A percentile compares a stretch with the other conserved stretches of the same genome.
phyloP scores from a whole-genome alignment of 148 eudicot species.

The Vaccinium myrtillus region DNA sequence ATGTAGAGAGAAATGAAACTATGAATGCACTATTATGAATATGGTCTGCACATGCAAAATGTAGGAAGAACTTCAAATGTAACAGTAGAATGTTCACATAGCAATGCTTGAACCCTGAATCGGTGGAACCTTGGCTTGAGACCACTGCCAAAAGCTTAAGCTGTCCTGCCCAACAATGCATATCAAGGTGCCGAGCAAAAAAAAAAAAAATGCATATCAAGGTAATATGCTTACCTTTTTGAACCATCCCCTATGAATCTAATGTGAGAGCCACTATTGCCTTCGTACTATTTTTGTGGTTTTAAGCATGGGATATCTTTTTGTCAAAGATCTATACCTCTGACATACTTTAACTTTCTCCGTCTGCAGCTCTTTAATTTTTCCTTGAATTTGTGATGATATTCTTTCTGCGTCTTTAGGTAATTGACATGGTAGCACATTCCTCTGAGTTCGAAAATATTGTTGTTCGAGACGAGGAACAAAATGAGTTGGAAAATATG shows the following conservation, averaged over 20 bases:
- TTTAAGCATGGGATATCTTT: constrained; percentile 2
- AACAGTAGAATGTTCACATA: not conserved
- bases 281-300: not conserved
- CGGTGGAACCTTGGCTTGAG: not conserved
- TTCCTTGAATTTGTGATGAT: not conserved
- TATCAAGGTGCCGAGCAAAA: not conserved
- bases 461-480: constrained; percentile 95
- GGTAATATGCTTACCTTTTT: not conserved
- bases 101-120: not conserved
- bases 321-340: not conserved
- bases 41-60: not conserved
- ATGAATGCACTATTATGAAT: not conserved
- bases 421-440: constrained; percentile 98
- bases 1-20: not conserved
- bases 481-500: constrained; percentile 79
- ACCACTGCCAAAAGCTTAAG: not conserved
- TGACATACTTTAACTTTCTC: not conserved
- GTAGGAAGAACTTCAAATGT: not conserved
- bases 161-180: not conserved
- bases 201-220: not conserved
- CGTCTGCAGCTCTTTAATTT: not conserved
- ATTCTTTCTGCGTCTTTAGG: constrained; percentile 38
- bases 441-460: constrained; percentile 99
- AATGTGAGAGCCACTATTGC: not conserved
- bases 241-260: not conserved